Evolutionary conservation across 495 filamentous ascomycete genomes (phyloP).

Genomic region (Rhizodiscina lignyota): DNA sequence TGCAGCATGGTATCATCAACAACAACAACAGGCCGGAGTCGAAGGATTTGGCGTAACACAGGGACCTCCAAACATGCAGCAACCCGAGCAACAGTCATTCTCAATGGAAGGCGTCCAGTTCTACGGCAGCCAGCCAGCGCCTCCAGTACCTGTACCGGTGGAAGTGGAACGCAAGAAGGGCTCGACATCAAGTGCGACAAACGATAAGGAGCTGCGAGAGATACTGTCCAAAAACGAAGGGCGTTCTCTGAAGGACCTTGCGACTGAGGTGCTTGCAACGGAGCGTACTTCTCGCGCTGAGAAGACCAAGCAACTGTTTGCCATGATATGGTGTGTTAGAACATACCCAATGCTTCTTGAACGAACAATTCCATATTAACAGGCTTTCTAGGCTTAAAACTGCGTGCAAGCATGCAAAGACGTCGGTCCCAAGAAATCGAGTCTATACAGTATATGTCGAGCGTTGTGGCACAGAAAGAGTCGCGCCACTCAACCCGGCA

Average conservation of each 20-base stretch:
- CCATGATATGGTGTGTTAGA: constrained; percentile 75
- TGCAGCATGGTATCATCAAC: too few species aligned
- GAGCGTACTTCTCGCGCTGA: constrained; percentile 73
- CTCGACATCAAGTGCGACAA: constrained; percentile 59
- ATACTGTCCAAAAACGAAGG: constrained; percentile 61
- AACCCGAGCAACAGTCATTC: too few species aligned
- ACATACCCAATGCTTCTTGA: not conserved
- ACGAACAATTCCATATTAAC: constrained; percentile 1
- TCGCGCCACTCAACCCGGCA: constrained; percentile 84
- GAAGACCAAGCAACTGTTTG: constrained; percentile 90
- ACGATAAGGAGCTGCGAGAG: constrained; percentile 82
- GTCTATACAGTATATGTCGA: constrained; percentile 90
- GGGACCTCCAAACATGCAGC: too few species aligned
- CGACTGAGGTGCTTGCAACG: constrained; percentile 55
- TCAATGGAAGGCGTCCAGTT: too few species aligned
- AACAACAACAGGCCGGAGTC: too few species aligned
- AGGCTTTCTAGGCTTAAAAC: constrained; percentile 54
- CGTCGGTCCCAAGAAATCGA: constrained; percentile 75
- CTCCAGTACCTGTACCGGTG: constrained; percentile 27
- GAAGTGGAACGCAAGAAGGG: constrained; percentile 48
- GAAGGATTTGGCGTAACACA: too few species aligned
- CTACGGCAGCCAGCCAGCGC: too few species aligned
- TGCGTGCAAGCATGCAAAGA: constrained; percentile 63
- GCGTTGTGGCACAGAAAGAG: constrained; percentile 77
- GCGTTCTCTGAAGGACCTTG: constrained; percentile 65